Percentiles rank a stretch among this genome's conserved stretches.
Conservation (phyloP, 2,329 filamentous ascomycete genomes). For the Chrysosporium keratinophilum region DNA sequence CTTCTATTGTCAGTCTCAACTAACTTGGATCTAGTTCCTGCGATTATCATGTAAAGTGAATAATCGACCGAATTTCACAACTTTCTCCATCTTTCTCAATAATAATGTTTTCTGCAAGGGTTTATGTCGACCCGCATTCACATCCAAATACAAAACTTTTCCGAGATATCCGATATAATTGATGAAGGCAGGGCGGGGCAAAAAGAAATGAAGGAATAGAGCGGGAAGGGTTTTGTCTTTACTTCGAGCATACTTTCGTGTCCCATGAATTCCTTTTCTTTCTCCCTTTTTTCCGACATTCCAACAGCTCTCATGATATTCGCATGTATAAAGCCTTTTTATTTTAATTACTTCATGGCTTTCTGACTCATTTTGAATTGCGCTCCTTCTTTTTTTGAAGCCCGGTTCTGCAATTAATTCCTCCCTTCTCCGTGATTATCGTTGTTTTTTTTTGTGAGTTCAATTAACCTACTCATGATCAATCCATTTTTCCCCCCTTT, state of each 20-base stretch:
- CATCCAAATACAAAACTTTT: slow-evolving; percentile 20
- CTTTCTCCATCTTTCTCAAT: not conserved
- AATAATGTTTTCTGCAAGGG: slow-evolving; percentile 1
- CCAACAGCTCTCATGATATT: slow-evolving; percentile 1
- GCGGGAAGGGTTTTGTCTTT: slow-evolving; percentile 7
- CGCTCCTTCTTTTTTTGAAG: not conserved
- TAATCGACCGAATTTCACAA: not conserved
- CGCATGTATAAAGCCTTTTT: slow-evolving; percentile 2
- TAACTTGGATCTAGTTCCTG: slow-evolving; percentile 30
- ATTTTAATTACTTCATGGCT: not conserved
- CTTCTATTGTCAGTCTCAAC: slow-evolving; percentile 9
- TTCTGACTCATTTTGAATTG: not conserved
- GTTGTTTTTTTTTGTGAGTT: not conserved
- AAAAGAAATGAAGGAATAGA: slow-evolving; percentile 10
- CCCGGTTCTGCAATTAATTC: not conserved
- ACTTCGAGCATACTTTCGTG: slow-evolving; percentile 4
- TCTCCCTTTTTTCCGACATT: slow-evolving; percentile 11
- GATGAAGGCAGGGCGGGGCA: not conserved
- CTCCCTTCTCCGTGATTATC: slow-evolving; percentile 1
- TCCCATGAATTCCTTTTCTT: slow-evolving; percentile 10
- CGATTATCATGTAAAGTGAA: slow-evolving; percentile 40
- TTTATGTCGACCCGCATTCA: slow-evolving; percentile 16
- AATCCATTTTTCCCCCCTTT: not conserved
- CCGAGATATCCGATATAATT: slow-evolving; percentile 17
- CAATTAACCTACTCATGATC: too few relatives aligned